Conservation (phyloP, 2,329 filamentous ascomycete species). For the Aspergillus carbonarius region DNA sequence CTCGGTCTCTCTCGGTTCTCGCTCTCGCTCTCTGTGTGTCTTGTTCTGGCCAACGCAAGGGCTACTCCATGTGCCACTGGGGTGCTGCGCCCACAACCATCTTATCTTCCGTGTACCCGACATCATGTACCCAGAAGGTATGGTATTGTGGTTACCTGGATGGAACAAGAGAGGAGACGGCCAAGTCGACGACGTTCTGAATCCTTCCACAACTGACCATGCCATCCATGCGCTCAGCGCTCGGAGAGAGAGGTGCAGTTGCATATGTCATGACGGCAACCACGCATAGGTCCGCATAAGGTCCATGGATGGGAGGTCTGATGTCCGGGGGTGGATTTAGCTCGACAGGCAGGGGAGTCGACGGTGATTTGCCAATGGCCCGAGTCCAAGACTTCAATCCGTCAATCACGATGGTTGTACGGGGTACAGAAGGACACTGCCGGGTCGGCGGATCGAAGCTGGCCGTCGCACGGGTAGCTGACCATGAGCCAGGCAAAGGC, state of each 20-base stretch:
- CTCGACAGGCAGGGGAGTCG: background rate
- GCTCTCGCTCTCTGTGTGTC: no score
- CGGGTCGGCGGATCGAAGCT: constrained; percentile 4
- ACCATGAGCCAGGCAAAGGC: constrained; percentile 3
- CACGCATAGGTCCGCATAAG: constrained; percentile 11
- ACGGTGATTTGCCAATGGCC: constrained; percentile 8
- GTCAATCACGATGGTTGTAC: background rate
- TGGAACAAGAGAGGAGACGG: background rate
- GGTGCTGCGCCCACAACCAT: background rate
- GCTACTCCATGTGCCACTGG: constrained; percentile 8
- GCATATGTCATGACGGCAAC: constrained; percentile 15
- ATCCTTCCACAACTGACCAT: constrained; percentile 3
- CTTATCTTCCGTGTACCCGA: constrained; percentile 6
- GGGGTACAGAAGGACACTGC: constrained; percentile 1
- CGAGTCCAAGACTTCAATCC: background rate
- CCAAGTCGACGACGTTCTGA: background rate
- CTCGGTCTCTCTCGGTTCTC: background rate
- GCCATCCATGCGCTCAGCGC: background rate
- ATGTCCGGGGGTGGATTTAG: background rate
- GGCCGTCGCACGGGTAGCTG: background rate
- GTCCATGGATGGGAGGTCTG: background rate
- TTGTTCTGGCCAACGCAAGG: constrained; percentile 8
- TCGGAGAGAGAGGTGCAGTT: constrained; percentile 3
- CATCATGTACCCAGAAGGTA: constrained; percentile 3
- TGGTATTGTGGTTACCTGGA: constrained; percentile 6